A percentile compares a stretch with the other conserved stretches of the same genome.
Conservation (phyloP, 805 yeast species). For the Cyberlindnera nakhonratchasimensis region DNA sequence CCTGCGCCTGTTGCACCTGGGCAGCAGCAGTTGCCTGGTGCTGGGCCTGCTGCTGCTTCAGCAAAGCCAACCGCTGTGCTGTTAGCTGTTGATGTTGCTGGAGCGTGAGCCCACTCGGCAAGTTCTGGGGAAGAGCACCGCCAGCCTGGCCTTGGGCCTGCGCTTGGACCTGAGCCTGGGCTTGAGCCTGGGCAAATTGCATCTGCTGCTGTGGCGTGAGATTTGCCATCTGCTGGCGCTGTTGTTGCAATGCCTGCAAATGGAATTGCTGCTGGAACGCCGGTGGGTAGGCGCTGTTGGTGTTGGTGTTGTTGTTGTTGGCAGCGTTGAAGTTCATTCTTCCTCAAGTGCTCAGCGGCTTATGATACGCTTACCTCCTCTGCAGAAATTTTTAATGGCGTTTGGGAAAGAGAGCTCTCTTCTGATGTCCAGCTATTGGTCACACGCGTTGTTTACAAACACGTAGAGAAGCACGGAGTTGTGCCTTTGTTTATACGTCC, state of each 20-base stretch:
- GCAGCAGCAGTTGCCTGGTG: conserved; percentile 18
- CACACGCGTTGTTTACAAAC: no score
- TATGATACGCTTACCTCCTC: no score
- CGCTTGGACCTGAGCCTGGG: conserved; percentile 4
- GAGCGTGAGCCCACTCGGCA: conserved; percentile 9
- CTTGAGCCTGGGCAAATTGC: conserved; percentile 10
- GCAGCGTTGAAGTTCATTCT: conserved; percentile 13
- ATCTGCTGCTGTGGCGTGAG: conserved; percentile 16
- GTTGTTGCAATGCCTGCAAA: conserved; percentile 23
- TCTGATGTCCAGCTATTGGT: no score
- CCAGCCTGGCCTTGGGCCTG: conserved; percentile 2
- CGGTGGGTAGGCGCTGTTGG: conserved; percentile 16
- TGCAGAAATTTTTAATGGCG: no score
- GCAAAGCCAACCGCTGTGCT: conserved; percentile 21
- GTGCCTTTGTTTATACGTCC: no score
- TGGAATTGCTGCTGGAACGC: conserved; percentile 25
- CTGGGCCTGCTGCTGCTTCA: conserved; percentile 23
- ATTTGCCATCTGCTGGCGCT: conserved; percentile 20
- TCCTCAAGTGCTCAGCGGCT: no score
- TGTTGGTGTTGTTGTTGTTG: not conserved
- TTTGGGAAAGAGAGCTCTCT: no score
- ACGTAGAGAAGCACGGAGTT: no score
- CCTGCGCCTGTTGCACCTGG: conserved; percentile 22
- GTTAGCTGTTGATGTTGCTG: conserved; percentile 26
- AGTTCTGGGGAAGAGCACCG: conserved; percentile 2